Evolutionary conservation across 2,329 filamentous ascomycete genomes (phyloP).

Genomic region (Xylaria sp.): DNA sequence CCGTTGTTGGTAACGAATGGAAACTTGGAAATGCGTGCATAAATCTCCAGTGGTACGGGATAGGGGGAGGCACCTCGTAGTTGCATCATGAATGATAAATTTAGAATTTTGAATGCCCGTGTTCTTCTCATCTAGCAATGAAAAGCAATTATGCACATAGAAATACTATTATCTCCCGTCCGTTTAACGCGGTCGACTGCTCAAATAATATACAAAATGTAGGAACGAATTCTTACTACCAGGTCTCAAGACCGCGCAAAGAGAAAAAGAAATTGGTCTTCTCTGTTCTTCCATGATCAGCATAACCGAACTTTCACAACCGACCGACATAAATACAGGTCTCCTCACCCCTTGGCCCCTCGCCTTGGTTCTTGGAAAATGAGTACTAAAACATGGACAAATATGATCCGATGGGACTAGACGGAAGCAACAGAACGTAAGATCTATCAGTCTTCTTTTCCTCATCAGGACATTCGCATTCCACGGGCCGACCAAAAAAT

Average conservation of each 20-base stretch:
- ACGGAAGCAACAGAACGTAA: constrained; percentile 39
- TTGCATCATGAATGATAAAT: constrained; percentile 26
- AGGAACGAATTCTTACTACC: constrained; percentile 35
- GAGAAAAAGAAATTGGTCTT: constrained; percentile 26
- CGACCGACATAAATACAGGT: constrained; percentile 34
- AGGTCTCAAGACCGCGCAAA: constrained; percentile 17
- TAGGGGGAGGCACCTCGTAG: not conserved
- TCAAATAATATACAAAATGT: constrained; percentile 40
- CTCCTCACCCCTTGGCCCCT: constrained; percentile 26
- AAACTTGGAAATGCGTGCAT: not conserved
- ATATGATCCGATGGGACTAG: constrained; percentile 39
- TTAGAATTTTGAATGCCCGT: constrained; percentile 25
- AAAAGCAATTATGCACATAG: constrained; percentile 21
- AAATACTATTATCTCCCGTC: constrained; percentile 13
- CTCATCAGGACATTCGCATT: constrained; percentile 48
- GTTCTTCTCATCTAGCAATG: constrained; percentile 10
- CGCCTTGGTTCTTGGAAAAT: constrained; percentile 22
- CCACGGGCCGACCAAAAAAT: constrained; percentile 44
- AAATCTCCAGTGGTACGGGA: constrained; percentile 9
- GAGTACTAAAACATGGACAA: constrained; percentile 40
- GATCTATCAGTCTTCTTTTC: constrained; percentile 44
- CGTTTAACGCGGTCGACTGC: constrained; percentile 22
- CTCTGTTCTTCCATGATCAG: constrained; percentile 28
- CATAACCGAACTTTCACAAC: constrained; percentile 20
- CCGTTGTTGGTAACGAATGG: constrained; percentile 12